These are phyloP conservation scores for Hamamelis virginiana DNA, from an alignment of 164 flowering plant genomes.

Conservation along the genomic window DNA sequence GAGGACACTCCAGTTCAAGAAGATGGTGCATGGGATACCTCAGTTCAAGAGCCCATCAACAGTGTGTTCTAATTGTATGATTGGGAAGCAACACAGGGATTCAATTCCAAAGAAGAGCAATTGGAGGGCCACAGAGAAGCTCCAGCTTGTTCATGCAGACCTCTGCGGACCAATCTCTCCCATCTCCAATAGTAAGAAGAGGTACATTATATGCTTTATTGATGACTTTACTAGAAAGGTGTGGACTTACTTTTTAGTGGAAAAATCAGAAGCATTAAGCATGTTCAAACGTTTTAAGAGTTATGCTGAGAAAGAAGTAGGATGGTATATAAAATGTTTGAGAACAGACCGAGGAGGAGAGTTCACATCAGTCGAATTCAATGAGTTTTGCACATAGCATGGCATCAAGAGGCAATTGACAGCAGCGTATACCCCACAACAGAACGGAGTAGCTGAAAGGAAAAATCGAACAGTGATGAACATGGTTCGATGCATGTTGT, in stretches of 20 bases:
- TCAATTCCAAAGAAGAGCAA: constrained; percentile 10
- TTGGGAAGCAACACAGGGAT: constrained; percentile 24
- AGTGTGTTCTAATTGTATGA: constrained; percentile 11
- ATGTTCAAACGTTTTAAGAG: constrained; percentile 15
- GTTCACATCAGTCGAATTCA: constrained; percentile 9
- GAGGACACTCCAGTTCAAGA: neutral
- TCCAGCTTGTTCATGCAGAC: constrained; percentile 16
- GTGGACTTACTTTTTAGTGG: constrained; percentile 15
- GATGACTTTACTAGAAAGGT: constrained; percentile 18
- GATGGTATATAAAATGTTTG: no score
- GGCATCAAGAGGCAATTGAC: constrained; percentile 9
- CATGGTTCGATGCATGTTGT: constrained; percentile 11
- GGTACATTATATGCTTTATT: constrained; percentile 13
- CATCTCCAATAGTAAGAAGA: constrained; percentile 14
- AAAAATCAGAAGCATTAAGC: constrained; percentile 8
- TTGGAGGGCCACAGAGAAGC: constrained; percentile 6
- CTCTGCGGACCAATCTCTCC: constrained; percentile 21
- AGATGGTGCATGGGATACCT: constrained; percentile 21
- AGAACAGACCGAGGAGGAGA: constrained; percentile 12
- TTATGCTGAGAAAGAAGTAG: constrained; percentile 12
- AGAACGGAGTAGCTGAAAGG: constrained; percentile 10
- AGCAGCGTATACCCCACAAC: constrained; percentile 11
- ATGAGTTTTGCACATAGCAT: constrained; percentile 4
- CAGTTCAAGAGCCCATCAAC: neutral
- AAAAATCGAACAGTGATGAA: constrained; percentile 13